Conservation (phyloP, 192 early-diverging fungal species). For the Jimgerdemannia lactiflua region DNA sequence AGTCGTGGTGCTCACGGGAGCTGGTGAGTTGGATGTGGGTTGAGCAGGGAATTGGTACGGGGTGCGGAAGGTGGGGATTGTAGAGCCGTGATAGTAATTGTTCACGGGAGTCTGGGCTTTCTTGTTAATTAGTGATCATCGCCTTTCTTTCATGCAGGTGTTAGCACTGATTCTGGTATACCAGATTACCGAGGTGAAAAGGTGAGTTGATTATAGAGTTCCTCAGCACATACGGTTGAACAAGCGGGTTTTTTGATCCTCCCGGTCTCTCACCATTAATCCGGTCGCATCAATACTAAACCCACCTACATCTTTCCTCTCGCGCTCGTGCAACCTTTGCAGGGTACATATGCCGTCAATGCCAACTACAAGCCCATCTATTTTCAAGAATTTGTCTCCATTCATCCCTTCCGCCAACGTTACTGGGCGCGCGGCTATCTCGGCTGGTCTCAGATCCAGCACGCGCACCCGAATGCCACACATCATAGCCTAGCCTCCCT, state of each 20-base stretch:
- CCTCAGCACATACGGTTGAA: no score
- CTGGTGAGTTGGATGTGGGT: constrained; percentile 21
- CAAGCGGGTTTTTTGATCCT: constrained; percentile 5
- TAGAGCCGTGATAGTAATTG: not conserved
- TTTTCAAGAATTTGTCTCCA: constrained; percentile 66
- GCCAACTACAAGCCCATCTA: constrained; percentile 82
- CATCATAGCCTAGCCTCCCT: constrained; percentile 62
- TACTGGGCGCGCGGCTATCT: constrained; percentile 93
- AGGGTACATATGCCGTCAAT: constrained; percentile 67
- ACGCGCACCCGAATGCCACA: constrained; percentile 69
- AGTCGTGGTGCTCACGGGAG: constrained; percentile 49
- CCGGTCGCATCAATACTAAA: not conserved
- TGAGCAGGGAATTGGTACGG: not conserved
- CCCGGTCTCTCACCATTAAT: constrained; percentile 8
- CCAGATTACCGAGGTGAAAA: constrained; percentile 85
- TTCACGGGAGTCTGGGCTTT: no score
- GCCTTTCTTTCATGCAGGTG: constrained; percentile 28
- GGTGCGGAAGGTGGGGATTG: not conserved
- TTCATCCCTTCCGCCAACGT: constrained; percentile 64
- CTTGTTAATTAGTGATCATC: not conserved
- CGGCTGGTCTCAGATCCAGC: constrained; percentile 69
- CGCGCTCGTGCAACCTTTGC: not conserved
- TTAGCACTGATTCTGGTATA: constrained; percentile 66
- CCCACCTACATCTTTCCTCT: constrained; percentile 5
- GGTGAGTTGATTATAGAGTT: constrained; percentile 17